Percentiles rank a stretch among this genome's conserved stretches.
Evolutionary conservation across 495 filamentous ascomycete species (phyloP).

Genomic region (Hyphodiscus hymeniophilus): DNA sequence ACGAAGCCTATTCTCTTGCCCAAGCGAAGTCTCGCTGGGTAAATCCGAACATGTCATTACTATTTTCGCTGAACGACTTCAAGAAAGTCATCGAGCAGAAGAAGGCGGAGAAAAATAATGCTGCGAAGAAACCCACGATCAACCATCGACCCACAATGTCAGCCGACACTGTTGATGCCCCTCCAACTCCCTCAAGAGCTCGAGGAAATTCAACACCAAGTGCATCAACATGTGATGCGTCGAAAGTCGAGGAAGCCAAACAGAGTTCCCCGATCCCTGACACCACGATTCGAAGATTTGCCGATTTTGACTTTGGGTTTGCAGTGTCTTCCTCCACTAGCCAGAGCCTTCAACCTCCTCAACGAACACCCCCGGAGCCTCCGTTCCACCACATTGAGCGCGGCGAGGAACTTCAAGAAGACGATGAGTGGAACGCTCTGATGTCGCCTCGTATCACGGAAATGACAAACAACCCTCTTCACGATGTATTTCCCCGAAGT

Average conservation of each 20-base stretch:
- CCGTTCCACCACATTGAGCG: background rate
- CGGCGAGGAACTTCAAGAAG: background rate
- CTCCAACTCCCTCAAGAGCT: constrained; percentile 15
- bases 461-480: constrained; percentile 45
- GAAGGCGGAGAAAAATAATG: constrained; percentile 22
- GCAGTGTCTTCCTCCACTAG: background rate
- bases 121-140: constrained; percentile 28
- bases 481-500: constrained; percentile 12
- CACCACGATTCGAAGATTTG: background rate
- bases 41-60: constrained; percentile 95
- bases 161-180: constrained; percentile 36
- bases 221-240: constrained; percentile 7
- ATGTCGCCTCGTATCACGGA: constrained; percentile 43
- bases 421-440: constrained; percentile 20
- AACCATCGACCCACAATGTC: constrained; percentile 46
- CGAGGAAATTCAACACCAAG: constrained; percentile 21
- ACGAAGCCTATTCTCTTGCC: constrained; percentile 86
- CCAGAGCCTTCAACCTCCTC: background rate
- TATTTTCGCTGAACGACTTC: constrained; percentile 96
- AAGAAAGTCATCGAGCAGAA: constrained; percentile 55
- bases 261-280: background rate
- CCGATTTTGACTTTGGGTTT: constrained; percentile 21
- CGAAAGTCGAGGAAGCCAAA: background rate
- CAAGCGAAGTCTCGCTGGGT: constrained; percentile 92
- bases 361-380: background rate